phyloP scores from a whole-genome alignment of 495 filamentous ascomycete species.

The Penicillium bialowiezense region DNA sequence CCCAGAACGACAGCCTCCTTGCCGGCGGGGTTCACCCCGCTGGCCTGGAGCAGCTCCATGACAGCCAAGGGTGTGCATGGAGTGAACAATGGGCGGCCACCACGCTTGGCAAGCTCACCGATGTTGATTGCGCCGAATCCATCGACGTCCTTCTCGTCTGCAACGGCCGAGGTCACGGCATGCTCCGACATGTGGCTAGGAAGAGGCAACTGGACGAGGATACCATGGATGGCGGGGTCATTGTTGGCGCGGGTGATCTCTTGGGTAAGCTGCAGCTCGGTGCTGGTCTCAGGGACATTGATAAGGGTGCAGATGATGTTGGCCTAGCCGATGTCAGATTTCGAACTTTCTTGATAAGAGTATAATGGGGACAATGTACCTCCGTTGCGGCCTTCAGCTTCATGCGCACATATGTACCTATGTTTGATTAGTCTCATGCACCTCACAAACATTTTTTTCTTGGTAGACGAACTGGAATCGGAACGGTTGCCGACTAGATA shows the following conservation, averaged over 20 bases:
- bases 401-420: conserved; percentile 98
- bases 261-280: conserved; percentile 82
- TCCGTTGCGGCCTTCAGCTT: conserved; percentile 96
- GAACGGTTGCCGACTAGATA: conserved; percentile 74
- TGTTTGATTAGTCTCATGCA: conserved; percentile 24
- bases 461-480: conserved; percentile 77
- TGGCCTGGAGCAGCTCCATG: conserved; percentile 84
- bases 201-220: conserved; percentile 89
- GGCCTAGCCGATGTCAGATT: conserved; percentile 54
- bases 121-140: conserved; percentile 93
- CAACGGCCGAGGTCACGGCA: conserved; percentile 81
- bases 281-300: conserved; percentile 75
- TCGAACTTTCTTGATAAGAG: conserved; percentile 2
- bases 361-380: conserved; percentile 43
- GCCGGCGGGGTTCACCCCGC: conserved; percentile 76
- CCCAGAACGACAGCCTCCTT: conserved; percentile 95
- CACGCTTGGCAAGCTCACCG: conserved; percentile 91
- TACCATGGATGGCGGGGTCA: conserved; percentile 82
- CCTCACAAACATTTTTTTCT: not conserved
- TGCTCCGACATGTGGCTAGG: conserved; percentile 88
- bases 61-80: conserved; percentile 97
- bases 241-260: conserved; percentile 80
- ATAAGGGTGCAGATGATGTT: conserved; percentile 84
- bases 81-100: conserved; percentile 79
- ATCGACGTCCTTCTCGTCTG: conserved; percentile 95